These are phyloP conservation scores for Fusarium fujikuroi DNA, from an alignment of 2,329 filamentous ascomycete species.

Conservation along the genomic window DNA sequence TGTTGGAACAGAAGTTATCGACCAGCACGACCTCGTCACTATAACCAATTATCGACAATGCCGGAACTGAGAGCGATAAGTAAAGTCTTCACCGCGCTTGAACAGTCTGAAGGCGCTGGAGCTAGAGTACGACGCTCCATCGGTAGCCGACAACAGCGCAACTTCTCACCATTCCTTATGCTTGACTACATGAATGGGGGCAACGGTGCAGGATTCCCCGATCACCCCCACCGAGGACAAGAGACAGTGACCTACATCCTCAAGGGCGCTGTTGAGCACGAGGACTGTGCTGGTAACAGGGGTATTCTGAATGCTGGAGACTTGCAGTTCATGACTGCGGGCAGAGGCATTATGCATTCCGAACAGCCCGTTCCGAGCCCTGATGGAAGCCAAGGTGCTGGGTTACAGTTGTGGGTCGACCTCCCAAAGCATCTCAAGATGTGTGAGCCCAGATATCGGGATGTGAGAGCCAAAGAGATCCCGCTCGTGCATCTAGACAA, in stretches of 20 bases:
- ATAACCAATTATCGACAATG: background rate
- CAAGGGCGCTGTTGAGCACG: background rate
- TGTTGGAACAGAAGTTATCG: rapidly evolving
- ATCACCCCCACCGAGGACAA: background rate
- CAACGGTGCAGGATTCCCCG: background rate
- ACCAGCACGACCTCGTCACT: rapidly evolving
- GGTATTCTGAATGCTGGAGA: background rate
- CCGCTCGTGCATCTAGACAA: rapidly evolving
- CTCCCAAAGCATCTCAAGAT: background rate
- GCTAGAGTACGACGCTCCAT: background rate
- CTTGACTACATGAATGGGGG: background rate
- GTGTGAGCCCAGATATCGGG: background rate
- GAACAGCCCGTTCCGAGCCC: background rate
- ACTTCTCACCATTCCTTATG: background rate
- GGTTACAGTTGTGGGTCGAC: background rate
- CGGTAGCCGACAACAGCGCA: background rate
- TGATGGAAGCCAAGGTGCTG: background rate
- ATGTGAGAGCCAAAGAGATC: background rate
- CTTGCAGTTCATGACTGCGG: background rate
- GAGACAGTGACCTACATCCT: background rate
- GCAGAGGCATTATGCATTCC: background rate
- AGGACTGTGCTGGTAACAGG: background rate
- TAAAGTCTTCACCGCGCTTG: background rate
- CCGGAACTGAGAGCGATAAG: background rate
- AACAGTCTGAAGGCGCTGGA: background rate